A percentile compares a stretch with the other conserved stretches of the same genome.
phyloP scores from a whole-genome alignment of 1,284 basidiomycete species.

The Thecaphora thlaspeos region DNA sequence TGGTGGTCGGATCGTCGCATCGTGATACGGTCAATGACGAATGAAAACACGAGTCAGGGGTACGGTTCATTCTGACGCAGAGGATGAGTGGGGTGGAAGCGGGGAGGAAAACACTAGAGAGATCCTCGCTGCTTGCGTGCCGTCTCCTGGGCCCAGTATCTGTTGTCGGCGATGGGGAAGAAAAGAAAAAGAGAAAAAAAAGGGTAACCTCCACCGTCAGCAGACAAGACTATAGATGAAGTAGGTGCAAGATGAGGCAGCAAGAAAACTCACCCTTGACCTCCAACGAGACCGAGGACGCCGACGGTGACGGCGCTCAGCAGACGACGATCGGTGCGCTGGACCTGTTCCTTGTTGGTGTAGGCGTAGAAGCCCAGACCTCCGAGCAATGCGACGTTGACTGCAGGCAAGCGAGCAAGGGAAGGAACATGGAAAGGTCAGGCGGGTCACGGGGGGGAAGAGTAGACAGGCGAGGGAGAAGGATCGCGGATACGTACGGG shows the following conservation, averaged over 20 bases:
- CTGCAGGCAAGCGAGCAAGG: no score
- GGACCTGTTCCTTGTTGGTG: slow-evolving; percentile 46
- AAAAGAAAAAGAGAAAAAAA: slow-evolving; percentile 1
- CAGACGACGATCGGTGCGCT: slow-evolving; percentile 44
- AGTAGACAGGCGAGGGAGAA: no score
- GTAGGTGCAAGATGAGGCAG: no score
- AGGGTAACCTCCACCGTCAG: not conserved
- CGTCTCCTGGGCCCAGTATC: slow-evolving; percentile 40
- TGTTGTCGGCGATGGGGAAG: not conserved
- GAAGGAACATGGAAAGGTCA: no score
- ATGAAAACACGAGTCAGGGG: no score
- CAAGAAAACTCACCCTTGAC: slow-evolving; percentile 31
- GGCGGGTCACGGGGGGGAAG: no score
- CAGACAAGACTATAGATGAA: not conserved
- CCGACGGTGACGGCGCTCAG: slow-evolving; percentile 47
- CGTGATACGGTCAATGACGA: no score
- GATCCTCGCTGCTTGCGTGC: slow-evolving; percentile 37
- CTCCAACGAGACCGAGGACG: slow-evolving; percentile 45
- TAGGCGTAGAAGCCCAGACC: slow-evolving; percentile 53
- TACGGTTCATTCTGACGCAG: not conserved
- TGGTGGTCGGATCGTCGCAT: no score
- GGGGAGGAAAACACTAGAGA: slow-evolving; percentile 5
- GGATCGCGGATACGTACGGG: slow-evolving; percentile 20
- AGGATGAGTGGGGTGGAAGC: not conserved
- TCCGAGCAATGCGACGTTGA: slow-evolving; percentile 51